Conservation (phyloP, 495 filamentous ascomycete species). For the Umbilicaria muhlenbergii region DNA sequence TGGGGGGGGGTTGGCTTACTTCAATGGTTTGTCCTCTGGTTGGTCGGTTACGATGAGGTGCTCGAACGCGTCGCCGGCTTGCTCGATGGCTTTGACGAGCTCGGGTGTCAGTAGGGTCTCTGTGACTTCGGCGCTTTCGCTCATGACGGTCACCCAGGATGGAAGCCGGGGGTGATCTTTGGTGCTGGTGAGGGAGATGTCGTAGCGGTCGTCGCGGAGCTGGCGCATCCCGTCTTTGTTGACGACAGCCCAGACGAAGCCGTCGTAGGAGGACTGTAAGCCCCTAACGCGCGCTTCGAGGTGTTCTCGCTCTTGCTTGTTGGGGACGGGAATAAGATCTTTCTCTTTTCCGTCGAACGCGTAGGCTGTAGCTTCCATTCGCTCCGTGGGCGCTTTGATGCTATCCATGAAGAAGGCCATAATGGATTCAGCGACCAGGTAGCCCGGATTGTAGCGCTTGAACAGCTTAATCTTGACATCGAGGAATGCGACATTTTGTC, state of each 20-base stretch:
- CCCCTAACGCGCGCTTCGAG: constrained; percentile 33
- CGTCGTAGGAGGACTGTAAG: constrained; percentile 70
- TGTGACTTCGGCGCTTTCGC: constrained; percentile 90
- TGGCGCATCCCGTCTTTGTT: constrained; percentile 89
- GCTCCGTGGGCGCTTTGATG: constrained; percentile 49
- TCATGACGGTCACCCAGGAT: constrained; percentile 89
- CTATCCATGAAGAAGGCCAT: constrained; percentile 69
- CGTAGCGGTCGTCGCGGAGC: constrained; percentile 84
- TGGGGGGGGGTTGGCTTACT: constrained; percentile 41
- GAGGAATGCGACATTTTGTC: constrained; percentile 83
- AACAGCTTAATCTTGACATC: constrained; percentile 68
- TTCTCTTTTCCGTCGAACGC: constrained; percentile 86
- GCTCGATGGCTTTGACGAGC: constrained; percentile 61
- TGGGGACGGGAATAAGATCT: constrained; percentile 50
- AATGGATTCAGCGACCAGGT: constrained; percentile 47
- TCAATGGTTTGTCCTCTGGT: constrained; percentile 75
- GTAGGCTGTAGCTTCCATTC: constrained; percentile 57
- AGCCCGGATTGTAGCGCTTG: constrained; percentile 83
- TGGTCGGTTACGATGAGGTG: constrained; percentile 84
- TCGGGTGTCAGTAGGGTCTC: constrained; percentile 72
- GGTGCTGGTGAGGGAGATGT: constrained; percentile 79
- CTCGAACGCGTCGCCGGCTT: constrained; percentile 71
- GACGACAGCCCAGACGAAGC: constrained; percentile 87
- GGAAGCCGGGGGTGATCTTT: constrained; percentile 85
- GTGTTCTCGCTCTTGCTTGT: constrained; percentile 22